Evolutionary conservation across 2,329 filamentous ascomycete genomes (phyloP), one percentile per base, ranked within the genome.

Genomic region (Hypoxylon sp.): DNA sequence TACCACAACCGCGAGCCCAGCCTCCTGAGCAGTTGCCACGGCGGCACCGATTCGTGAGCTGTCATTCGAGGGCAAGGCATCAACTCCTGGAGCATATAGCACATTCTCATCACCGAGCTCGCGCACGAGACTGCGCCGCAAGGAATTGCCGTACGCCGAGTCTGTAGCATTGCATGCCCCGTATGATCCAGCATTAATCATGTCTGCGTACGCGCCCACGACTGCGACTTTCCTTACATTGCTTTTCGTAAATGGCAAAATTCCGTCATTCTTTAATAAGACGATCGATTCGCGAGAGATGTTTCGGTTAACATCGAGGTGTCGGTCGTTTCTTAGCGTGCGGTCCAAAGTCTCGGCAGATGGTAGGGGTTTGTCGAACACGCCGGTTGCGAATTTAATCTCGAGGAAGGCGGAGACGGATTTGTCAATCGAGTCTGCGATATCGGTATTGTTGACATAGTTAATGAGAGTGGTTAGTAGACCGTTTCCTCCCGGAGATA

Each of bases 371-470:
- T 55, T 61, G 33, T 61, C 59, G 13, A 61, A 61, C 17, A 55
- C 54, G 1, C 77, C 76, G 0, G 75, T 74, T 1, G 69, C 66
- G 25, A 78, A 78, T 60, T 79, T 79, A 67, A 79, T 74, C 35
- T 73, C 66, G 6, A 79, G 73, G 3, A 79, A 51, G 2, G 73
- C 72, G 1, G 60, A 65, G 1, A 72, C 75, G 2, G 78, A 73
- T n/a, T 69, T 67, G n/a, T 78, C 70, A 17, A 79, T 66, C 7
- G 76, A 60, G 6, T 61, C 59, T 0, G 66, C 70, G 20, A 79
- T 55, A 2, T 71, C 63, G 17, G 72, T 67, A 20, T 77, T 60
- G 25, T 75, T 70, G 14, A 65, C 61, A 50, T 76, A 59, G 6
- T 55, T 37, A n/a, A 49, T 55, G 13, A 78, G 72, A 20, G 70